These are phyloP conservation scores for Leccinellum luteum DNA, from an alignment of 768 basidiomycete genomes.

Conservation along the genomic window DNA sequence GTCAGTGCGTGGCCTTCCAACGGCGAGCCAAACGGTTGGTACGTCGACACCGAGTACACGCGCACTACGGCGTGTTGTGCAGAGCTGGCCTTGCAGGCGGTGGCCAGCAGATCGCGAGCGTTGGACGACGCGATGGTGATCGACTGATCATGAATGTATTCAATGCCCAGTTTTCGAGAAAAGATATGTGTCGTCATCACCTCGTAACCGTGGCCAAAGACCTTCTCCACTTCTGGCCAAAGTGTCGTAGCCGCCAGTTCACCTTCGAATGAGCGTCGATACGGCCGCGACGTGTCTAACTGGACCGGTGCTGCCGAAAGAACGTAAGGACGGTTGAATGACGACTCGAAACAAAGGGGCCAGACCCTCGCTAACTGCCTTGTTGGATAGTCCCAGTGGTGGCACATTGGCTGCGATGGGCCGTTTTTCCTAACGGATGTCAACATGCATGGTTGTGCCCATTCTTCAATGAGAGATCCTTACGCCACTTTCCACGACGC, in stretches of 20 bases:
- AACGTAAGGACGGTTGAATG: neutral
- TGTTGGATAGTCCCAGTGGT: slow-evolving; percentile 92
- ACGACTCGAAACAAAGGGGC: neutral
- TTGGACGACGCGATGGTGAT: slow-evolving; percentile 78
- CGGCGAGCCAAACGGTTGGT: slow-evolving; percentile 67
- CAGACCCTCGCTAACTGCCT: slow-evolving; percentile 73
- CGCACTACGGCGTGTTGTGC: slow-evolving; percentile 89
- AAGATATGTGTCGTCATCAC: slow-evolving; percentile 35
- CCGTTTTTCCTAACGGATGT: slow-evolving; percentile 46
- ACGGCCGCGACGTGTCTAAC: slow-evolving; percentile 11
- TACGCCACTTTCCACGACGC: slow-evolving; percentile 52
- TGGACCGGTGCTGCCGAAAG: slow-evolving; percentile 15
- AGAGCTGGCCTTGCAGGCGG: slow-evolving; percentile 86
- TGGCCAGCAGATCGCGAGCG: slow-evolving; percentile 69
- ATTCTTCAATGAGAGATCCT: neutral
- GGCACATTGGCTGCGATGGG: slow-evolving; percentile 87
- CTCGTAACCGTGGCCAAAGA: slow-evolving; percentile 98
- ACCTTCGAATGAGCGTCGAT: slow-evolving; percentile 77
- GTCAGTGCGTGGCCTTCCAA: slow-evolving; percentile 85
- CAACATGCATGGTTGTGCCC: neutral
- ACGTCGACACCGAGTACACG: slow-evolving; percentile 70
- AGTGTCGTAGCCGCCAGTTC: slow-evolving; percentile 84
- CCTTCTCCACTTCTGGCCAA: slow-evolving; percentile 96
- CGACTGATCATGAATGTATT: slow-evolving; percentile 45
- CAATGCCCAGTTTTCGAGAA: neutral